phyloP scores from a whole-genome alignment of 2,329 filamentous ascomycete species.

The Penicillium sumatraense region DNA sequence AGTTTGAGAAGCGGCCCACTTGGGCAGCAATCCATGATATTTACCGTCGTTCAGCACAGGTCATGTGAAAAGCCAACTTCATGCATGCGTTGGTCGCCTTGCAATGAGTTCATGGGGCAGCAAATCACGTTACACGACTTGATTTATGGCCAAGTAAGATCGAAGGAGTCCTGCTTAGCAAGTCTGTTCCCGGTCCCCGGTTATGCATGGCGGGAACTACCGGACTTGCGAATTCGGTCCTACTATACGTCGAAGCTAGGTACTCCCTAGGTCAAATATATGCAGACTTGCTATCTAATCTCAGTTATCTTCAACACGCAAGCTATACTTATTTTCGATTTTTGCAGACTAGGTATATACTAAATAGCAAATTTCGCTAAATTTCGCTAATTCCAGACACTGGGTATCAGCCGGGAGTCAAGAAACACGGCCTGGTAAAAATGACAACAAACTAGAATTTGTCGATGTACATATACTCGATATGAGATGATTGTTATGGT shows the following conservation, averaged over 20 bases:
- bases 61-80: not conserved
- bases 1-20: not conserved
- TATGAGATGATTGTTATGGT: not conserved
- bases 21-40: conserved; percentile 4
- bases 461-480: not conserved
- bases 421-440: too few species aligned
- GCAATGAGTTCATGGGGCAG: not conserved
- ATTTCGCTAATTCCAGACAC: too few species aligned
- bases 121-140: not conserved
- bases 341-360: too few species aligned
- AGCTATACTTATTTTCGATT: too few species aligned
- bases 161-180: too few species aligned
- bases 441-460: too few species aligned
- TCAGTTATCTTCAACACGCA: not conserved
- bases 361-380: too few species aligned
- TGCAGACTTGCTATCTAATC: not conserved
- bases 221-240: not conserved
- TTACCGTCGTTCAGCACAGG: conserved; percentile 1
- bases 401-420: too few species aligned
- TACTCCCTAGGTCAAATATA: not conserved
- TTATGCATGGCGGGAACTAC: conserved; percentile 1
- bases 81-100: conserved; percentile 6
- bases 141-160: not conserved
- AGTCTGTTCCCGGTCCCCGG: not conserved
- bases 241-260: not conserved